Evolutionary conservation across 2,329 filamentous ascomycete genomes (phyloP).

Genomic region (Cladosporium sp.): DNA sequence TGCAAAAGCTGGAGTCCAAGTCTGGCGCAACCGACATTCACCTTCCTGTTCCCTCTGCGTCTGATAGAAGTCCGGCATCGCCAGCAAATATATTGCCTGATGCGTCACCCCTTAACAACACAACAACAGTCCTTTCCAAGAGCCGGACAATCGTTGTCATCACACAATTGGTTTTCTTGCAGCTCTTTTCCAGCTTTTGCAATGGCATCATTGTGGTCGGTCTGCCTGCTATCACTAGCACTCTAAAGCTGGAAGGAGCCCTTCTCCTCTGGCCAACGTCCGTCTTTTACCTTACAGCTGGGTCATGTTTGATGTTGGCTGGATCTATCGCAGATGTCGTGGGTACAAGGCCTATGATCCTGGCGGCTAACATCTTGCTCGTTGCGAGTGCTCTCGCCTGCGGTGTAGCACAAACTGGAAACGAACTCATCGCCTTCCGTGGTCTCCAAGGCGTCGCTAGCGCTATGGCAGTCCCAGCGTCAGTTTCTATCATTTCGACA

Average conservation of each 20-base stretch:
- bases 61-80: not conserved
- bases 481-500: no score
- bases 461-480: no score
- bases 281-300: constrained; percentile 48
- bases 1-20: not conserved
- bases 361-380: constrained; percentile 38
- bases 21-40: not conserved
- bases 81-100: not conserved
- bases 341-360: constrained; percentile 38
- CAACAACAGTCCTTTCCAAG: constrained; percentile 21
- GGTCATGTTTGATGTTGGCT: constrained; percentile 52
- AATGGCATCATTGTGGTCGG: constrained; percentile 29
- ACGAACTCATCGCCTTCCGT: no score
- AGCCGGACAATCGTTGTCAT: constrained; percentile 26
- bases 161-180: constrained; percentile 27
- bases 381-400: constrained; percentile 41
- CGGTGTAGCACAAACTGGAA: no score
- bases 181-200: constrained; percentile 28
- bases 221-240: constrained; percentile 25
- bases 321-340: constrained; percentile 56
- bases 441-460: no score
- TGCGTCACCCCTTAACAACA: not conserved
- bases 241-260: constrained; percentile 21
- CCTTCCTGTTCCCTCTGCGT: not conserved
- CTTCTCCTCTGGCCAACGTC: constrained; percentile 33